phyloP scores from a whole-genome alignment of 805 yeast species.

The Ogataea ramenticola region DNA sequence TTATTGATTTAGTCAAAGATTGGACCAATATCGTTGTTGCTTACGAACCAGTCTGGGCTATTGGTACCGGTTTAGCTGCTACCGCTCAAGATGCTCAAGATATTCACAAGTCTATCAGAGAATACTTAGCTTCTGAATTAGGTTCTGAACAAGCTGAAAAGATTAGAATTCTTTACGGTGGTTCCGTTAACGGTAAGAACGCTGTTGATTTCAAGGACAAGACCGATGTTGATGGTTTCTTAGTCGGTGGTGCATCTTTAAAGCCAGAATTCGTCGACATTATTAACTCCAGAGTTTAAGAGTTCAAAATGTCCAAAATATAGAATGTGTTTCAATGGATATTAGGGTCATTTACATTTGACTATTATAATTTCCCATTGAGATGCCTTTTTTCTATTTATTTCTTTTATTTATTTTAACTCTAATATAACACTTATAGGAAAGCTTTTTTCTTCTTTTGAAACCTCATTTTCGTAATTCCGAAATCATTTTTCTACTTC shows the following conservation, averaged over 20 bases:
- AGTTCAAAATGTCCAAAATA: too few species aligned
- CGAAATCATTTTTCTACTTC: conserved; percentile 31
- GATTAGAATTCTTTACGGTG: conserved; percentile 94
- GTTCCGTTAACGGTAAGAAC: conserved; percentile 94
- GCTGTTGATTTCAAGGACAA: conserved; percentile 86
- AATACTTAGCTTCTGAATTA: conserved; percentile 67
- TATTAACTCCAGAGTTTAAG: conserved; percentile 84
- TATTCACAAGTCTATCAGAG: conserved; percentile 85
- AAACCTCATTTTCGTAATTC: conserved; percentile 9
- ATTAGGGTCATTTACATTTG: too few species aligned
- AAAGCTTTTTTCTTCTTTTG: not conserved
- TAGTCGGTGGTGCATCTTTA: conserved; percentile 98
- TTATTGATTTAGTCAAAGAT: conserved; percentile 67
- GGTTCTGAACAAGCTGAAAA: conserved; percentile 71
- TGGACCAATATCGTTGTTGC: conserved; percentile 93
- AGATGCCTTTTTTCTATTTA: not conserved
- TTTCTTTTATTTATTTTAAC: not conserved
- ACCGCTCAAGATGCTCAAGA: conserved; percentile 98
- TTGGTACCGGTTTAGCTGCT: conserved; percentile 98
- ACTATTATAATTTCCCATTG: not conserved
- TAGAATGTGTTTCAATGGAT: too few species aligned
- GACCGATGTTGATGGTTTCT: conserved; percentile 94
- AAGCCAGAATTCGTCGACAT: conserved; percentile 97
- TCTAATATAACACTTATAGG: not conserved
- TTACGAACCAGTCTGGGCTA: conserved; percentile 99